Percentiles rank a stretch among this genome's conserved stretches.
These are phyloP conservation scores for Meredithiella fracta DNA, from an alignment of 2,329 filamentous ascomycete species.

Conservation along the genomic window DNA sequence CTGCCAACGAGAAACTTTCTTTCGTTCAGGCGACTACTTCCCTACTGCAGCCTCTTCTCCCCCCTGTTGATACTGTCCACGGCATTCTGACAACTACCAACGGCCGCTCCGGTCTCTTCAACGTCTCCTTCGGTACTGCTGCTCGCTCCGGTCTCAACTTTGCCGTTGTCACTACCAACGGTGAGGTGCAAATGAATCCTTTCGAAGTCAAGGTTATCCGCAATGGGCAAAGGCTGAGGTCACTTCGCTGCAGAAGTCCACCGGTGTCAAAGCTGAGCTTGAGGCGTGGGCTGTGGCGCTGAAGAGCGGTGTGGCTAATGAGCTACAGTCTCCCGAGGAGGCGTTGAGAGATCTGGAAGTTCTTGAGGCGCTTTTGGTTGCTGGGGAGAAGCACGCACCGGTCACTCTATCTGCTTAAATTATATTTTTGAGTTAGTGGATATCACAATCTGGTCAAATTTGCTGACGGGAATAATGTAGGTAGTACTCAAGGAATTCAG, in stretches of 20 bases:
- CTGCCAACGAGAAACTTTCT: conserved; percentile 26
- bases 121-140: conserved; percentile 40
- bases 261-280: conserved; percentile 43
- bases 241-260: conserved; percentile 21
- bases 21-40: conserved; percentile 38
- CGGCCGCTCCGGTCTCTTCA: conserved; percentile 40
- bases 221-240: conserved; percentile 17
- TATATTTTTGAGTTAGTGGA: too few species aligned
- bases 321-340: conserved; percentile 38
- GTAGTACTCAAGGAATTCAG: too few species aligned
- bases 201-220: conserved; percentile 27
- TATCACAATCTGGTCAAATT: too few species aligned
- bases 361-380: conserved; percentile 23
- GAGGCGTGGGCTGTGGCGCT: conserved; percentile 42
- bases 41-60: conserved; percentile 38
- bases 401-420: conserved; percentile 2
- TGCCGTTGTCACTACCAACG: conserved; percentile 40
- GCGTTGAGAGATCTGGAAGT: conserved; percentile 46
- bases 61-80: conserved; percentile 51
- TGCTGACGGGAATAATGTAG: too few species aligned
- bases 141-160: conserved; percentile 34
- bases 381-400: conserved; percentile 9
- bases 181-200: conserved; percentile 33
- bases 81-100: conserved; percentile 37
- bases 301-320: conserved; percentile 29